Percentiles rank a stretch among this genome's conserved stretches.
Evolutionary conservation across 2,329 filamentous ascomycete species (phyloP).

Genomic region (Fusarium penzigii): DNA sequence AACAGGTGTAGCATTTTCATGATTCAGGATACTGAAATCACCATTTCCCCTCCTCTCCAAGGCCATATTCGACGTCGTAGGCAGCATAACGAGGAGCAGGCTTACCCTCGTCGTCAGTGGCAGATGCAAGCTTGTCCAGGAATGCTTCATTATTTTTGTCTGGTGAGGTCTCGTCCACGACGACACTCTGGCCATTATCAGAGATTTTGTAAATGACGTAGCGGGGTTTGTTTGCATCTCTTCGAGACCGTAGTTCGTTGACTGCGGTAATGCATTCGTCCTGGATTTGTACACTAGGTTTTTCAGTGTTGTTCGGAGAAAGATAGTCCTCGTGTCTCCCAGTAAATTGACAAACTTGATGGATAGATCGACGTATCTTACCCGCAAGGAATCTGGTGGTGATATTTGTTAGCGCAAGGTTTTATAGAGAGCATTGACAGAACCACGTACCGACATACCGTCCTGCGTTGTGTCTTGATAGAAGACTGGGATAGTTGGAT

Average conservation of each 20-base stretch:
- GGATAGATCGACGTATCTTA: too few species aligned
- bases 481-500: too few species aligned
- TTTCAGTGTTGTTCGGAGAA: too few species aligned
- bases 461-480: too few species aligned
- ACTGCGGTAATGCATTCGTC: conserved; percentile 14
- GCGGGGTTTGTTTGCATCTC: conserved; percentile 8
- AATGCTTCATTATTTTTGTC: conserved; percentile 15
- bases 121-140: conserved; percentile 13
- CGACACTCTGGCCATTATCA: conserved; percentile 12
- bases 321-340: too few species aligned
- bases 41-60: conserved; percentile 21
- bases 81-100: conserved; percentile 16
- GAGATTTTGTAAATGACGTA: conserved; percentile 21
- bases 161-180: conserved; percentile 12
- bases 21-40: neutral
- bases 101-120: conserved; percentile 8
- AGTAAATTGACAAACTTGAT: too few species aligned
- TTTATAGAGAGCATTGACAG: too few species aligned
- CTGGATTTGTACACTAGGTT: conserved; percentile 17
- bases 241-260: conserved; percentile 7
- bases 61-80: conserved; percentile 20
- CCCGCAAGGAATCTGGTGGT: too few species aligned
- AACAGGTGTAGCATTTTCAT: neutral
- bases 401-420: too few species aligned
- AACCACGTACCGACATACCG: too few species aligned